Conservation (phyloP, 2,329 filamentous ascomycete species). For the Cladosporium sp. region DNA sequence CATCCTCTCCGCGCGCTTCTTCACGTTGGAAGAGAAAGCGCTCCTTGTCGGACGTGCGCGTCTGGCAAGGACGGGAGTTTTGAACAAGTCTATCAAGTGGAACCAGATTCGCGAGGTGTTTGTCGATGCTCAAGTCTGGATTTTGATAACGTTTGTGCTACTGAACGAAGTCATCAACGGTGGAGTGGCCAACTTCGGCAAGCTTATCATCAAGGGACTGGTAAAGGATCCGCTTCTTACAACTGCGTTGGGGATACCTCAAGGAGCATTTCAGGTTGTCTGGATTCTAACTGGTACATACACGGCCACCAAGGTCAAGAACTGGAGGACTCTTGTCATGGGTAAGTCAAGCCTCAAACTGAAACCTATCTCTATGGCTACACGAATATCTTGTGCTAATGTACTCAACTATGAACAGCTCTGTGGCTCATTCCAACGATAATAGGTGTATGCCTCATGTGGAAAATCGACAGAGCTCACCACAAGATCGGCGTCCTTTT, state of each 20-base stretch:
- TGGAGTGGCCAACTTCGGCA: conserved; percentile 50
- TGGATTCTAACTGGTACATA: conserved; percentile 49
- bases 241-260: conserved; percentile 49
- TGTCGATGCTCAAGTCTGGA: conserved; percentile 53
- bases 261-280: conserved; percentile 45
- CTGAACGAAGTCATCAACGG: conserved; percentile 51
- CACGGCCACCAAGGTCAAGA: conserved; percentile 46
- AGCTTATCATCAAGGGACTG: conserved; percentile 49
- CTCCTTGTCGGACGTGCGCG: conserved; percentile 42
- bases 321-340: conserved; percentile 49
- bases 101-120: conserved; percentile 53
- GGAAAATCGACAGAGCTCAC: conserved; percentile 41
- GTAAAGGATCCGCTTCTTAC: conserved; percentile 41
- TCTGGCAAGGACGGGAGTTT: conserved; percentile 40
- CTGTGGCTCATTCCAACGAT: conserved; percentile 48
- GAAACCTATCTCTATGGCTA: neutral
- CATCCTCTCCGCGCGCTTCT: conserved; percentile 65
- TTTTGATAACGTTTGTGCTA: conserved; percentile 34
- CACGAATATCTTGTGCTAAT: neutral
- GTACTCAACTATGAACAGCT: neutral
- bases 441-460: conserved; percentile 44
- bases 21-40: conserved; percentile 49
- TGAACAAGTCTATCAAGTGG: conserved; percentile 43
- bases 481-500: conserved; percentile 43
- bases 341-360: neutral